A percentile compares a stretch with the other conserved stretches of the same genome.
Evolutionary conservation across 768 basidiomycete genomes (phyloP).

Genomic region (Neoboletus brunneissimus): DNA sequence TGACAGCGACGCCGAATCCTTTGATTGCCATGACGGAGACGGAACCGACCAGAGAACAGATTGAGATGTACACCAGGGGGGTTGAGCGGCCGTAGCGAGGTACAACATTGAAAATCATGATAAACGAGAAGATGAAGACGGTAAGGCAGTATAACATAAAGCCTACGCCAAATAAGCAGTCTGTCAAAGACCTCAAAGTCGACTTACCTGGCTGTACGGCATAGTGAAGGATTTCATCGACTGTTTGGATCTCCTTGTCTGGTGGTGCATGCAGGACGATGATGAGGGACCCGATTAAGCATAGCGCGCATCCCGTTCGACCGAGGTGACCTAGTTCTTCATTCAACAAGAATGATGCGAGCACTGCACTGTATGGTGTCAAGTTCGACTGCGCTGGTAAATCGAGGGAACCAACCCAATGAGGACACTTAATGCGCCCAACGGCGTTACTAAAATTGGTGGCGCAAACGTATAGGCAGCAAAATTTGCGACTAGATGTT

Average conservation of each 20-base stretch:
- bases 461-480: constrained; percentile 98
- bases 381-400: not conserved
- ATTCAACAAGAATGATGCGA: constrained; percentile 89
- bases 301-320: constrained; percentile 79
- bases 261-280: constrained; percentile 97
- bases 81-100: constrained; percentile 86
- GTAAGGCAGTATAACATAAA: constrained; percentile 90
- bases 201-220: constrained; percentile 87
- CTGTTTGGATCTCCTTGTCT: constrained; percentile 89
- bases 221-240: constrained; percentile 89
- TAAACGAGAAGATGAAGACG: constrained; percentile 72
- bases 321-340: constrained; percentile 95
- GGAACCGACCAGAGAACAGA: constrained; percentile 94
- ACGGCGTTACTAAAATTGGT: constrained; percentile 94
- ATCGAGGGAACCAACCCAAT: constrained; percentile 67
- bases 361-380: constrained; percentile 64
- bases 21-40: constrained; percentile 99
- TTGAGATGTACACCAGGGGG: constrained; percentile 91
- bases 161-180: constrained; percentile 45
- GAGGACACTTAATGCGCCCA: constrained; percentile 95
- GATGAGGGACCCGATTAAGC: constrained; percentile 84
- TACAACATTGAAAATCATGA: constrained; percentile 84
- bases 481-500: constrained; percentile 71
- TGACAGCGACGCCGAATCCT: constrained; percentile 95
- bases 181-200: not conserved